phyloP scores from a whole-genome alignment of 2,329 filamentous ascomycete species.

The Sporothrix pseudoabietina region DNA sequence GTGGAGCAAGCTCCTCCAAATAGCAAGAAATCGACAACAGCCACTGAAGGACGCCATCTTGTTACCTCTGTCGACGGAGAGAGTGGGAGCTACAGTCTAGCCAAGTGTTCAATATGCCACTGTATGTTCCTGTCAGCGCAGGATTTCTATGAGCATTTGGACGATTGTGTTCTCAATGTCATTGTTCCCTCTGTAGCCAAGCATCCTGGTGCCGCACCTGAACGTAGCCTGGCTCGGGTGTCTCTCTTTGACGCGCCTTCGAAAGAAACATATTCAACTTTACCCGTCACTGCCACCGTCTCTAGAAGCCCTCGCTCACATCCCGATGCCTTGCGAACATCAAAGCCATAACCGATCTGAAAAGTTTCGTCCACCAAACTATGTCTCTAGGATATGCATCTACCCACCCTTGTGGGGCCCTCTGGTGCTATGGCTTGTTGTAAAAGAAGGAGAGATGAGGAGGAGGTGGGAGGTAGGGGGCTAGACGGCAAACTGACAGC shows the following conservation, averaged over 20 bases:
- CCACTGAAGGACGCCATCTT: constrained; percentile 34
- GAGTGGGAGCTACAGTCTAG: constrained; percentile 41
- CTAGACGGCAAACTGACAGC: not conserved
- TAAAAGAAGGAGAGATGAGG: too few species aligned
- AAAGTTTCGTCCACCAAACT: too few species aligned
- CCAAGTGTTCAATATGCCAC: constrained; percentile 88
- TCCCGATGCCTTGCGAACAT: not conserved
- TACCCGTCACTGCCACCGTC: not conserved
- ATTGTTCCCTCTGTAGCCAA: constrained; percentile 54
- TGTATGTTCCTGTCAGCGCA: constrained; percentile 80
- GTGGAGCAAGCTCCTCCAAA: constrained; percentile 95
- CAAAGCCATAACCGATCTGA: not conserved
- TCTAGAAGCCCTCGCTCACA: not conserved
- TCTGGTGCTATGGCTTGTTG: too few species aligned
- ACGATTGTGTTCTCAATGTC: constrained; percentile 63
- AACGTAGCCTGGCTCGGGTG: not conserved
- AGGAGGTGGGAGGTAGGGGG: too few species aligned
- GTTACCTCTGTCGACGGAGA: constrained; percentile 31
- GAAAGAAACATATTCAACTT: not conserved
- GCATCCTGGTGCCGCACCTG: constrained; percentile 31
- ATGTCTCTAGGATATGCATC: too few species aligned
- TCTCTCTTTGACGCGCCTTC: not conserved
- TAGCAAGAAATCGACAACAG: constrained; percentile 69
- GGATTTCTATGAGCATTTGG: constrained; percentile 96
- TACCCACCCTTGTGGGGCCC: too few species aligned